Base-by-base conservation (phyloP, 441 rosid genomes). In the Bruguiera hainesii region DNA sequence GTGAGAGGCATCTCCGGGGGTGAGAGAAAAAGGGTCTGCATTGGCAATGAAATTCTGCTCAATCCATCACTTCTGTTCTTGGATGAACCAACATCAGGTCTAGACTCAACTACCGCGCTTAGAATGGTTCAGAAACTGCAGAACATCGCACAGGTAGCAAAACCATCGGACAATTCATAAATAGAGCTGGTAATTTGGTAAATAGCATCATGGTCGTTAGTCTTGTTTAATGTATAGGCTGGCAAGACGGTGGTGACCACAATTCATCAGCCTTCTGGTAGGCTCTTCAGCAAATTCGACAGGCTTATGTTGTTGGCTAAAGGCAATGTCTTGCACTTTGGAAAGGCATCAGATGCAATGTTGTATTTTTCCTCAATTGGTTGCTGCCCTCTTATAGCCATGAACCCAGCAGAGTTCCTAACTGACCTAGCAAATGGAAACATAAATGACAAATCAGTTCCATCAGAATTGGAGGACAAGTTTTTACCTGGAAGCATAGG, bases 1-100 rank as follows among this genome's bases (percentile, higher is more conserved):
- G 95, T 95, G 63, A 80, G 96, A 0, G 99, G 99, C 58, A 90
- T 95, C 30, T 95, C 99, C 0, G 99, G 99, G 29, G 99, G 99
- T 60, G 99, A 95, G 74, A 87, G 99, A 82, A 95, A 91, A 74
- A 80, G 98, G 73, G 99, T 90, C n/a, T 86, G 88, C 61, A 89
- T 95, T 16, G 99, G 99, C 42, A 91, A 82, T 55, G 99, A 95
- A 80, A 90, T 95, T 73, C 79, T 95, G 71, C 84, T 95, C 77
- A 95, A 95, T 73, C 99, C 99, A 63, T 91, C 97, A 53, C 77
- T 95, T 48, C 70, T 95, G 74, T 86, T 95, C 74, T 98, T 95
- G n/a, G 99, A 95, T 63, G 99, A 95, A 80, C 98, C 99, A 29
- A 95, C 99, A 52, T 95, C 99, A 0, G 99, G 99, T 59, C 82